phyloP scores from a whole-genome alignment of 1,284 basidiomycete species.

The Termitomyces sp. region DNA sequence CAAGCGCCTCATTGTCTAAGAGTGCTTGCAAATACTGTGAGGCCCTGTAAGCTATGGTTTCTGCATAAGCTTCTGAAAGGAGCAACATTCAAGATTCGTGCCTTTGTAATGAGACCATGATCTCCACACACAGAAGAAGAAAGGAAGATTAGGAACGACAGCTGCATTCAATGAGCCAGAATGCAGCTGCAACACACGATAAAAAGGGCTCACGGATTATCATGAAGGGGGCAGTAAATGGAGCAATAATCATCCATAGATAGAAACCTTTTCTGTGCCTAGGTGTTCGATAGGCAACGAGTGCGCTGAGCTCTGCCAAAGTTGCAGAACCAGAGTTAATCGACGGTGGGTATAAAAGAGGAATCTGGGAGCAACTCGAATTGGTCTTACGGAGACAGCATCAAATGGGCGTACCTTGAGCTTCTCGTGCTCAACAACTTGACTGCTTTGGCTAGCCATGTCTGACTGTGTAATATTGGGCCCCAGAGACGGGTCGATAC shows the following conservation, averaged over 20 bases:
- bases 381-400: background rate
- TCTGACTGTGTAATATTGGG: conserved; percentile 26
- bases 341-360: conserved; percentile 63
- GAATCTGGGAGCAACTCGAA: conserved; percentile 49
- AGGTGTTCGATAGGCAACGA: conserved; percentile 53
- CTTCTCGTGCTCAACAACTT: conserved; percentile 1
- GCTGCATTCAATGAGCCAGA: conserved; percentile 36
- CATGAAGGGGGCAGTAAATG: conserved; percentile 68
- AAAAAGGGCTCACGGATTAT: conserved; percentile 56
- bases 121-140: conserved; percentile 81
- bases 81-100: conserved; percentile 19
- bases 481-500: conserved; percentile 61
- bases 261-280: conserved; percentile 61
- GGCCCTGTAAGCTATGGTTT: conserved; percentile 57
- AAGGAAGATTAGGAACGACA: conserved; percentile 75
- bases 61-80: background rate
- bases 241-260: conserved; percentile 57
- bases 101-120: conserved; percentile 81
- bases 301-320: conserved; percentile 46
- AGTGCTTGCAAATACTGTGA: conserved; percentile 64
- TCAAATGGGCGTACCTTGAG: conserved; percentile 1
- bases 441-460: conserved; percentile 3
- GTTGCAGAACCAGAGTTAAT: conserved; percentile 38
- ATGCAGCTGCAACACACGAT: background rate
- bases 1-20: conserved; percentile 47